A percentile compares a stretch with the other conserved stretches of the same genome.
Evolutionary conservation across 768 basidiomycete species (phyloP).

Genomic region (Russula virescens): DNA sequence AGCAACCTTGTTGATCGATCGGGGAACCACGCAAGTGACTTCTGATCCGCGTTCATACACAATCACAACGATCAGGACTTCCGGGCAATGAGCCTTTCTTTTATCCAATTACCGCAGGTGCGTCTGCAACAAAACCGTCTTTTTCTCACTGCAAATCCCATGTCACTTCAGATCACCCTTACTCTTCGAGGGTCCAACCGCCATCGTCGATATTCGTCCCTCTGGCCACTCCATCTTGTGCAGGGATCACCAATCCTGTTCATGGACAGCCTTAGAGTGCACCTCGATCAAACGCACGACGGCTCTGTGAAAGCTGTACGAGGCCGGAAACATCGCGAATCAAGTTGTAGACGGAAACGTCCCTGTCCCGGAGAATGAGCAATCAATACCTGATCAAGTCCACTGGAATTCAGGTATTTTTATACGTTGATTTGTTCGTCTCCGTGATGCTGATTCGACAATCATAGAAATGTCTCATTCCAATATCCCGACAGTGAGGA

Average conservation of each 20-base stretch:
- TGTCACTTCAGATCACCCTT: slow-evolving; percentile 16
- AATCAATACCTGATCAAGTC: slow-evolving; percentile 30
- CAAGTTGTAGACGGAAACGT: slow-evolving; percentile 48
- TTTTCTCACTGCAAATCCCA: neutral
- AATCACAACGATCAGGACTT: neutral
- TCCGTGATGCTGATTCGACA: slow-evolving; percentile 19
- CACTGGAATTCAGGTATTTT: slow-evolving; percentile 54
- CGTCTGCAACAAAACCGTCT: too few relatives aligned
- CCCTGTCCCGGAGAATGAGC: slow-evolving; percentile 32
- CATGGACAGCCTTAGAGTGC: slow-evolving; percentile 39
- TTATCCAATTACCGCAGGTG: slow-evolving; percentile 21
- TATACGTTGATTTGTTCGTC: slow-evolving; percentile 17
- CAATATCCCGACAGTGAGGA: too few relatives aligned
- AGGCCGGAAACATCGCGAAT: too few relatives aligned
- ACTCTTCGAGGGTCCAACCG: slow-evolving; percentile 23
- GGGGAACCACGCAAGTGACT: slow-evolving; percentile 16
- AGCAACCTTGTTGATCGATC: slow-evolving; percentile 15
- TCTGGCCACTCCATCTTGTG: slow-evolving; percentile 42
- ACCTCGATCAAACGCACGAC: slow-evolving; percentile 51
- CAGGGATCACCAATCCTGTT: slow-evolving; percentile 49
- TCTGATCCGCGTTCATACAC: neutral
- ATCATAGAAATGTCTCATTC: slow-evolving; percentile 60
- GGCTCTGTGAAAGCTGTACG: slow-evolving; percentile 58
- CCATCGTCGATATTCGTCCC: slow-evolving; percentile 23
- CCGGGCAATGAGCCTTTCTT: neutral